Conservation (phyloP, 2,329 filamentous ascomycete species). For the Graphilbum sp. region DNA sequence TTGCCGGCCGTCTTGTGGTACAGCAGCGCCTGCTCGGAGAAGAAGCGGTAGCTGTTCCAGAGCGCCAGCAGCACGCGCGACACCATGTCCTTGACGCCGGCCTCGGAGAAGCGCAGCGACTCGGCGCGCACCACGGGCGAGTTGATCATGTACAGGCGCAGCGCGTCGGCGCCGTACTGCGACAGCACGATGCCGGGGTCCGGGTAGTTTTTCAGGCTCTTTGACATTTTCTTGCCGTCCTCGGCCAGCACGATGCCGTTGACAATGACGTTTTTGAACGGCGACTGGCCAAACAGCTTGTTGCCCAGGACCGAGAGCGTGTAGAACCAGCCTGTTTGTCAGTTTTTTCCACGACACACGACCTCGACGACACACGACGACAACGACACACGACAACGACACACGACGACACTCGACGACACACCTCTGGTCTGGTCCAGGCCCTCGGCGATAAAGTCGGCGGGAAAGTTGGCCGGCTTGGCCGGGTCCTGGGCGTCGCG, state of each 20-base stretch:
- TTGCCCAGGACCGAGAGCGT: constrained; percentile 78
- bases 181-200: constrained; percentile 71
- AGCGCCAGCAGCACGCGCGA: constrained; percentile 78
- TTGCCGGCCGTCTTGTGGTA: constrained; percentile 71
- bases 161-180: constrained; percentile 79
- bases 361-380: too few relatives aligned
- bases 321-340: constrained; percentile 68
- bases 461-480: constrained; percentile 20
- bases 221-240: constrained; percentile 95
- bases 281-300: constrained; percentile 42
- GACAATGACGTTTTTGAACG: constrained; percentile 62
- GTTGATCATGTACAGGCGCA: constrained; percentile 92
- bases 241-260: constrained; percentile 36
- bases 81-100: constrained; percentile 87
- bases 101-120: constrained; percentile 78
- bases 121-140: constrained; percentile 88
- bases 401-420: neutral
- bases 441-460: constrained; percentile 34
- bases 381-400: too few relatives aligned
- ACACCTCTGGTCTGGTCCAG: constrained; percentile 58
- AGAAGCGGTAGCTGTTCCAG: constrained; percentile 97
- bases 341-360: too few relatives aligned
- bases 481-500: constrained; percentile 60
- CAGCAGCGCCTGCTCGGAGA: constrained; percentile 71
- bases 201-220: constrained; percentile 90